Evolutionary conservation across 2,329 filamentous ascomycete species (phyloP), one percentile per base, ranked within the genome.

Genomic region (Myriosclerotinia curreyana): DNA sequence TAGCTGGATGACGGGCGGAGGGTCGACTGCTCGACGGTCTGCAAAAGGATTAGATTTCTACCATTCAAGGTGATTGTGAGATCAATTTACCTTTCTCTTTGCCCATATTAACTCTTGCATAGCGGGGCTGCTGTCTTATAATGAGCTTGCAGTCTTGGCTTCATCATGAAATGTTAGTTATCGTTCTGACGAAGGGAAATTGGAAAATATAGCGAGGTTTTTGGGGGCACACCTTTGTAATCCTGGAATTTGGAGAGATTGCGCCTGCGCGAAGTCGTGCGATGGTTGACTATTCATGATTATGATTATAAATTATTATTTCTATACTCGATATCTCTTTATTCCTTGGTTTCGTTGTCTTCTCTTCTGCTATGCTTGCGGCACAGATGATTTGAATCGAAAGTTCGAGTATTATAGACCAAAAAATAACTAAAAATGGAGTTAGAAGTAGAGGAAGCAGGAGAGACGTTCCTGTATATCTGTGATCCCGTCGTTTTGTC

Each of bases 11-110:
- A 96, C 90, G 50, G 92, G 92, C 15, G 92, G 92, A 60, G 93
- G 92, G 74, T 96, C 92, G 72, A 96, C 86, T 9, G 92, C 91
- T 76, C 96, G 96, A 69, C 92, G 87, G 73, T 91, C 89, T 90
- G 58, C 38, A 50, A 28, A 52, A 66, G 54, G 65, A 51, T 56
- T 58, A 66, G 46, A 31, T 65, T 31, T 44, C 20, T 49, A 28
- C 56, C 42, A 31, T 22, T 40, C 54, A 60, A 64, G 44, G 44
- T 31, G 42, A 52, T 14, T 48, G 49, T 40, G 50, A 44, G 44
- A 64, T 25, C 40, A 62, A 7, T 76, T 61, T 77, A 89, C 88
- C 84, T 80, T 92, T 92, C 73, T 92, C 89, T 75, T 92, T 92
- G 69, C 86, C 86, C 69, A 87, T 81, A 51, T 87, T 84, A 62